Percentiles rank a stretch among this genome's conserved stretches.
phyloP scores from a whole-genome alignment of 1,284 basidiomycete species.

The Moesziomyces sp. region DNA sequence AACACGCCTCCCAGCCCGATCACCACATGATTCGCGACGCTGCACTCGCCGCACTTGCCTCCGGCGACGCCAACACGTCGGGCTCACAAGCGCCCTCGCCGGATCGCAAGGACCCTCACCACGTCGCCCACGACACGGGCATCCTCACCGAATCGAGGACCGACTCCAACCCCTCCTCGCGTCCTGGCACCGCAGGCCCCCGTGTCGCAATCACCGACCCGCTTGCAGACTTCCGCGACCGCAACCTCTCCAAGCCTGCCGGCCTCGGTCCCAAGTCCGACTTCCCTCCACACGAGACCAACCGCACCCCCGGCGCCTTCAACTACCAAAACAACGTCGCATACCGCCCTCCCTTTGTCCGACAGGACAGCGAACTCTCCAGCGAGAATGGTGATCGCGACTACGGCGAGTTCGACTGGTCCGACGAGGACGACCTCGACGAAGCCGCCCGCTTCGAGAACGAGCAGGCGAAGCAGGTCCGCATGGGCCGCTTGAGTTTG shows the following conservation, averaged over 20 bases:
- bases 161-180: constrained; percentile 23
- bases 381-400: constrained; percentile 49
- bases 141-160: constrained; percentile 9
- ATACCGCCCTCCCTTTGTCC: constrained; percentile 32
- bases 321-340: constrained; percentile 26
- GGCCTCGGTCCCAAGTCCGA: constrained; percentile 58
- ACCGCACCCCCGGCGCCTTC: constrained; percentile 36
- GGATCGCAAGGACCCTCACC: constrained; percentile 11
- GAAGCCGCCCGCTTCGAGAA: constrained; percentile 50
- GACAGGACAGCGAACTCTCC: constrained; percentile 52
- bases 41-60: constrained; percentile 30
- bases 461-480: constrained; percentile 50
- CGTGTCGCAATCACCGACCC: constrained; percentile 60
- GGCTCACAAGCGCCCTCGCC: not conserved
- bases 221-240: constrained; percentile 54
- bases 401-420: constrained; percentile 64
- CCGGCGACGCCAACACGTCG: constrained; percentile 20
- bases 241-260: constrained; percentile 49
- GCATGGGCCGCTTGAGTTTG: constrained; percentile 48
- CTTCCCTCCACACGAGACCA: constrained; percentile 46
- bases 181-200: constrained; percentile 33
- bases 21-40: constrained; percentile 25
- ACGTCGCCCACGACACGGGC: constrained; percentile 10
- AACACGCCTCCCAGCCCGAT: constrained; percentile 4
- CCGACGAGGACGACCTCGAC: constrained; percentile 60